Percentiles rank a stretch among this genome's conserved stretches.
Conservation (phyloP, 768 basidiomycete genomes). For the Agrocybe praecox region DNA sequence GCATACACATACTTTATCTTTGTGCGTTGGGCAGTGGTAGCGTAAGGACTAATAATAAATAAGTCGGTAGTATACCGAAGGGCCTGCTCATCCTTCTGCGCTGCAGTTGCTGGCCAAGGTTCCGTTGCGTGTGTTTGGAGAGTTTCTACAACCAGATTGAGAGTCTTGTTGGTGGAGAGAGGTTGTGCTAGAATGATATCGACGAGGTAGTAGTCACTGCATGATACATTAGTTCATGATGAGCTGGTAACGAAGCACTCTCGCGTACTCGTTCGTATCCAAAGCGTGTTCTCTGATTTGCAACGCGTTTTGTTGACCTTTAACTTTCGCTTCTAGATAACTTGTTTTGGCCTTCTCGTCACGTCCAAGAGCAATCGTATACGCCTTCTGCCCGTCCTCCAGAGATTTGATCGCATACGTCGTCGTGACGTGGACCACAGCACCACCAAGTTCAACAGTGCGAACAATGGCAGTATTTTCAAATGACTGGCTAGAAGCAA, state of each 20-base stretch:
- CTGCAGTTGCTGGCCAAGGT: slow-evolving; percentile 74
- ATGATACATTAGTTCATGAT: not conserved
- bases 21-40: slow-evolving; percentile 78
- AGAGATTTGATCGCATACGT: slow-evolving; percentile 84
- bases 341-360: slow-evolving; percentile 69
- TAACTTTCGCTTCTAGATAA: slow-evolving; percentile 81
- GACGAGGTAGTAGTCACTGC: slow-evolving; percentile 52
- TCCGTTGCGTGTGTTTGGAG: slow-evolving; percentile 77
- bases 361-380: slow-evolving; percentile 67
- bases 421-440: slow-evolving; percentile 86
- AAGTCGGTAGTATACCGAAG: slow-evolving; percentile 78
- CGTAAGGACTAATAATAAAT: slow-evolving; percentile 85
- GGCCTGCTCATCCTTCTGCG: slow-evolving; percentile 77
- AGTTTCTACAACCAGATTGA: slow-evolving; percentile 79
- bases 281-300: slow-evolving; percentile 48
- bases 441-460: slow-evolving; percentile 86
- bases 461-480: slow-evolving; percentile 91
- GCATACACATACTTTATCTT: slow-evolving; percentile 73
- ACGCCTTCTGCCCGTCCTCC: slow-evolving; percentile 58
- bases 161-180: slow-evolving; percentile 57
- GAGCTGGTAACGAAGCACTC: slow-evolving; percentile 3
- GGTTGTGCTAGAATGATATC: slow-evolving; percentile 66
- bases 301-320: slow-evolving; percentile 64
- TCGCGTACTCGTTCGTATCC: slow-evolving; percentile 54
- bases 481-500: slow-evolving; percentile 53